Evolutionary conservation across 352 stramenopile genomes (phyloP).

Genomic region (Hyaloperonospora brassicae): DNA sequence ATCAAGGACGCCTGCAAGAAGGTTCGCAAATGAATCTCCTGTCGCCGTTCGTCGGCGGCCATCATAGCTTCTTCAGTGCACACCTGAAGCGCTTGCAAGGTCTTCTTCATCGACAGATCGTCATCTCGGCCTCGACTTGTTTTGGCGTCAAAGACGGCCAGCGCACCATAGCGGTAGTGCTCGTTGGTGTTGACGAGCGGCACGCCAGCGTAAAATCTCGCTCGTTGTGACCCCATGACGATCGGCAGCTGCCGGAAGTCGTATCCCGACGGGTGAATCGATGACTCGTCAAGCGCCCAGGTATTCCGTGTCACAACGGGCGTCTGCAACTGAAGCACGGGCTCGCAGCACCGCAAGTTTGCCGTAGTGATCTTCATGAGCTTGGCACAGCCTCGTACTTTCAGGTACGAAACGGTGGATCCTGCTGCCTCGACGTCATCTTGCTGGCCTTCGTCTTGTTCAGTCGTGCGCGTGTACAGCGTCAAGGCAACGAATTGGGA

Average conservation of each 20-base stretch:
- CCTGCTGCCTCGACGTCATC: constrained; percentile 15
- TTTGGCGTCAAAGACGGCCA: constrained; percentile 58
- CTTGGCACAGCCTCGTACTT: constrained; percentile 34
- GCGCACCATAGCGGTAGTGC: constrained; percentile 39
- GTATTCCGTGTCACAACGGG: constrained; percentile 47
- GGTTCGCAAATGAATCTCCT: constrained; percentile 39
- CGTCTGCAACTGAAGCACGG: constrained; percentile 39
- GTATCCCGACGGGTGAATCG: constrained; percentile 23
- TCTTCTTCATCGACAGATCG: constrained; percentile 31
- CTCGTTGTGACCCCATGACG: constrained; percentile 57
- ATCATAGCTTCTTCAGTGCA: constrained; percentile 30
- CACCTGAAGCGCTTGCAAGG: constrained; percentile 27
- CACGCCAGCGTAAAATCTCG: constrained; percentile 64
- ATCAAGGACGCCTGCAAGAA: constrained; percentile 52
- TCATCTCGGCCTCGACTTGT: constrained; percentile 29
- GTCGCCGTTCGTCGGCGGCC: constrained; percentile 35
- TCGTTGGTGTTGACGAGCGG: constrained; percentile 42
- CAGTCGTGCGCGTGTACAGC: constrained; percentile 27
- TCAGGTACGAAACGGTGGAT: constrained; percentile 35
- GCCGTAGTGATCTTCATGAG: constrained; percentile 41
- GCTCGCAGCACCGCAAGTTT: constrained; percentile 62
- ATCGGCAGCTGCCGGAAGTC: constrained; percentile 57
- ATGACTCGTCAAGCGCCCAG: constrained; percentile 20
- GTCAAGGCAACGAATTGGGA: constrained; percentile 56
- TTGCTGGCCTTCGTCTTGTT: constrained; percentile 9